A percentile compares a stretch with the other conserved stretches of the same genome.
Evolutionary conservation across 345 rosid species (phyloP).

Genomic region (Hypericum androsaemum): DNA sequence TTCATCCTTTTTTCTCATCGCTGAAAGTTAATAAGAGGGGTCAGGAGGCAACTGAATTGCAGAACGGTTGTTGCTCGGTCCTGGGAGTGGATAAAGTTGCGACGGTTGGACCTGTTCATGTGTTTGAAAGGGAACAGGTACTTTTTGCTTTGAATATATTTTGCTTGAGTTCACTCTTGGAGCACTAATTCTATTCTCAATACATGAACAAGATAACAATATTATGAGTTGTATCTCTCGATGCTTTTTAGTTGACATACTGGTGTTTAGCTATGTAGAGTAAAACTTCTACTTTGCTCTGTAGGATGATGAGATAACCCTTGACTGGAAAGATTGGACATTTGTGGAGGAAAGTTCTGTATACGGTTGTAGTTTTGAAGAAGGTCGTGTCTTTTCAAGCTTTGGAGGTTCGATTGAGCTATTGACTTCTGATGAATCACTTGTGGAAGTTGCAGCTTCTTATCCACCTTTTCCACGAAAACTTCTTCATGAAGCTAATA

Average conservation of each 20-base stretch:
- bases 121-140: constrained; percentile 68
- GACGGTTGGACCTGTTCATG: constrained; percentile 72
- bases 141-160: too few relatives aligned
- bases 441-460: constrained; percentile 18
- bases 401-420: constrained; percentile 23
- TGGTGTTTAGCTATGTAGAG: too few relatives aligned
- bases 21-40: constrained; percentile 39
- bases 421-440: constrained; percentile 20
- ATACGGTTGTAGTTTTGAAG: constrained; percentile 17
- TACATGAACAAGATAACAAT: too few relatives aligned
- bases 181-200: too few relatives aligned
- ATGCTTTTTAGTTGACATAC: too few relatives aligned
- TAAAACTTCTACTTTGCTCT: constrained; percentile 5
- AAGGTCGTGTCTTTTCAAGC: constrained; percentile 19
- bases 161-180: too few relatives aligned
- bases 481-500: constrained; percentile 20
- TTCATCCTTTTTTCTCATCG: constrained; percentile 78
- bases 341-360: constrained; percentile 32
- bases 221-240: too few relatives aligned
- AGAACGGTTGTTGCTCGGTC: constrained; percentile 17
- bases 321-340: constrained; percentile 76
- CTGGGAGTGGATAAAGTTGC: constrained; percentile 21
- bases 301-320: constrained; percentile 35
- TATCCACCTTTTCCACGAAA: constrained; percentile 21
- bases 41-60: constrained; percentile 31